Evolutionary conservation across 208 protist genomes (phyloP), one percentile per base, ranked within the genome.

Genomic region (Leptomonas seymouri): DNA sequence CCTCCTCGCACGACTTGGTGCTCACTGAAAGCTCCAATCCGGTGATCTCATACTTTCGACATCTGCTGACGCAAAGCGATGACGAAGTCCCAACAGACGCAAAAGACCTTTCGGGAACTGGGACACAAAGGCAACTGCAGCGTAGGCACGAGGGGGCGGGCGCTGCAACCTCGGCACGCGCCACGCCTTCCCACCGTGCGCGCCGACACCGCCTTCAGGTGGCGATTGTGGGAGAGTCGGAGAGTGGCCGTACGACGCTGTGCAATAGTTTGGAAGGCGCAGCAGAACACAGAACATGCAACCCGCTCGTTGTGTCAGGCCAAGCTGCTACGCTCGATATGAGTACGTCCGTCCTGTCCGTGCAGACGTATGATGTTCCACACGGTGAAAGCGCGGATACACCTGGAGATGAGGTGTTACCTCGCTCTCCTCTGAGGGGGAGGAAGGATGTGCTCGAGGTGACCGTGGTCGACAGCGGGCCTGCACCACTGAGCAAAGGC

Each of bases 171-270:
- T 1, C 53, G 12, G 31, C 30, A 3, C 1, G 14, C 3, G 27
- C 50, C 18, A 28, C 54, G 3, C 39, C 65, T 5, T 28, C 28
- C 11, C 21, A 55, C 16, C 46, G 21, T 3, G 6, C 36, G 20
- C 58, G 20, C 20, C 67, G 39, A 21, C 39, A 50, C n/a, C 68
- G 51, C 6, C 31, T 74, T 20, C 67, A 60, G 16, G 60, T 74
- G n/a, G 58, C 60, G 1, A 53, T 74, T 14, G 59, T 74, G 2
- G 68, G 68, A 3, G 68, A 74, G 31, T 11, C 51, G 7, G 68
- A 74, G 45, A 74, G 68, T 23, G 68, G 68, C 5, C 61, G 63
- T 15, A 76, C 63, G 20, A 71, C 36, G 16, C 34, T 66, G 25
- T 70, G 46, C 44, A 36, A 30, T 8, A 66, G 34, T 27, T 45